Base-by-base conservation (phyloP, 1,284 basidiomycete genomes). In the Heterobasidion occidentale region DNA sequence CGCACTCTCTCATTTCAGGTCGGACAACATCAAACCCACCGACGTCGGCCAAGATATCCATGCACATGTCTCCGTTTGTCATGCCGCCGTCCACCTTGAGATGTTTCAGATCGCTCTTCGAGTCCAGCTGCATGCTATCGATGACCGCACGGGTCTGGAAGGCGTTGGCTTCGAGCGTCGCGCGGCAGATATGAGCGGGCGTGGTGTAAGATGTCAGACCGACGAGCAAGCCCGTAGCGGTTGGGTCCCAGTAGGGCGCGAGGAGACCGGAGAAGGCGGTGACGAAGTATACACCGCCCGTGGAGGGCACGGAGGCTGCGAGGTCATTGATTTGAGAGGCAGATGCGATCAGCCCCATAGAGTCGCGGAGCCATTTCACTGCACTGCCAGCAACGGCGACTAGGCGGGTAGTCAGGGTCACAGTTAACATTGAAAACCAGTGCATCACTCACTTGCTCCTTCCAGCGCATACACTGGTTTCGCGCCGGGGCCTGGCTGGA, bases 251-350 rank as follows among this genome's bases (percentile, higher is more conserved):
- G 71, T 94, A 92, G 3, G 93, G 92, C 15, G 92, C 93, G 47
- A 96, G 82, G 38, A 98, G 78, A 59, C 94, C 95, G 55, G 88
- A 90, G 76, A 98, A 97, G 9, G 92, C 95, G 1, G 96, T 96
- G 45, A 99, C 96, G 67, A 99, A 99, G 76, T 94, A 98, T 42
- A 98, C 80, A n/a, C 96, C 96, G 48, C 91, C 95, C 0, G 92
- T 89, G 65, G 89, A 84, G 15, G 84, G 73, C 47, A 90, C 93
- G 48, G 86, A 79, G 6, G 79, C 83, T 1, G 94, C 95, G 45
- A 98, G 80, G 15, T 78, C 78, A 66, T 98, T 97, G 65, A 98
- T 90, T 59, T 98, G 92, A 17, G 71, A 71, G 0, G 94, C 90
- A 45, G 87, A 81, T 47, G 84, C 72, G 66, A 99, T 96, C 61